Evolutionary conservation across 192 early-diverging fungal genomes (phyloP).

Genomic region (Phycomyces blakesleeanus): DNA sequence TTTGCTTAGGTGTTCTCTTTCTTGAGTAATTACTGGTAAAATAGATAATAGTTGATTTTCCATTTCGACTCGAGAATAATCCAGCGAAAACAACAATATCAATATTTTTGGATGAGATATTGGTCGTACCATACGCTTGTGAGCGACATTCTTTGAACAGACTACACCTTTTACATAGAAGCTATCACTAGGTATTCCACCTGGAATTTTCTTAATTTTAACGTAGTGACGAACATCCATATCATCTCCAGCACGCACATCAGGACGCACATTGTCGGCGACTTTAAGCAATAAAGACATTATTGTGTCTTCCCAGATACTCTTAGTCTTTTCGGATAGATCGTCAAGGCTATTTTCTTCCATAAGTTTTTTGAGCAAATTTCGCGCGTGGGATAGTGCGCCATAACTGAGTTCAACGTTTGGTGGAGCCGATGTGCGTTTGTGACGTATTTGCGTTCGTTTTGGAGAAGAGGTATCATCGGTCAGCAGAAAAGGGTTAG

Average conservation of each 20-base stretch:
- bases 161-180: slow-evolving; percentile 88
- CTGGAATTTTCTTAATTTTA: slow-evolving; percentile 94
- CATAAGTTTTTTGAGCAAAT: slow-evolving; percentile 68
- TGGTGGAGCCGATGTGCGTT: slow-evolving; percentile 27
- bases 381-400: slow-evolving; percentile 64
- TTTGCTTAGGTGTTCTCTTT: slow-evolving; percentile 76
- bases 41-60: slow-evolving; percentile 76
- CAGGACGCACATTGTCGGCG: slow-evolving; percentile 54
- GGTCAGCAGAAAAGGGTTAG: slow-evolving; percentile 24
- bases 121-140: slow-evolving; percentile 80
- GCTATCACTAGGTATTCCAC: slow-evolving; percentile 72
- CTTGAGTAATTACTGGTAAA: slow-evolving; percentile 78
- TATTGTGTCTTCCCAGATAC: slow-evolving; percentile 68
- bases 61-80: slow-evolving; percentile 67
- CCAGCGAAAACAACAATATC: slow-evolving; percentile 82
- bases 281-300: slow-evolving; percentile 68
- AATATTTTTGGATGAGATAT: slow-evolving; percentile 75
- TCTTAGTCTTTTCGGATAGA: slow-evolving; percentile 12
- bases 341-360: slow-evolving; percentile 56
- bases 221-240: slow-evolving; percentile 89
- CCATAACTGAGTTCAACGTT: slow-evolving; percentile 57
- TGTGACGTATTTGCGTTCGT: slow-evolving; percentile 23
- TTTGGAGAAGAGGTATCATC: slow-evolving; percentile 26
- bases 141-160: slow-evolving; percentile 89
- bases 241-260: slow-evolving; percentile 73